Base-by-base conservation (phyloP, 2,329 filamentous ascomycete species). In the Thermothelomyces thermophilus region DNA sequence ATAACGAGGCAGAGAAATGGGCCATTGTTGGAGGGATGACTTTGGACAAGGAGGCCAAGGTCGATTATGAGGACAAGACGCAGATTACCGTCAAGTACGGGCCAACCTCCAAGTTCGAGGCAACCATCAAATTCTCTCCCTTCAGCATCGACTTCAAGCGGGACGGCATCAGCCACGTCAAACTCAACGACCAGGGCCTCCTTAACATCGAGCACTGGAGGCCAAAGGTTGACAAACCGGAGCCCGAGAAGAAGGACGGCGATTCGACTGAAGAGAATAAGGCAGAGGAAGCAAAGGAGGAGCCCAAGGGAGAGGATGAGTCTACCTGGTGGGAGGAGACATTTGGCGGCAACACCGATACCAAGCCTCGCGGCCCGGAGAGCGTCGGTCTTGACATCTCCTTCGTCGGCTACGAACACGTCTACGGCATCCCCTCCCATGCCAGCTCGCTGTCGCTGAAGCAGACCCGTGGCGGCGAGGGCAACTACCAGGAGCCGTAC, bases 281-380 rank as follows among this genome's bases (percentile, higher is more conserved):
- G 58, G 79, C 81, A 46, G 75, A 71, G 49, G 72, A 74, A 19
- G 16, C 26, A 55, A 66, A 68, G 33, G 58, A 62, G 43, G 64
- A 68, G 37, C 64, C 56, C 64, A 4, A 67, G 72, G 75, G 73
- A 13, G 80, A 86, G 56, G 87, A 93, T 57, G 87, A 96, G 64
- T 86, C 84, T 69, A 96, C 90, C 3, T 96, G 90, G 89, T 98
- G 93, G 93, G 93, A 98, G 6, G 93, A 98, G 72, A 81, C 79
- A 0, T 98, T 98, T 67, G 91, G 91, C 56, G 90, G 91, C 54
- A 95, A 93, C 66, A 97, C 90, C 0, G 93, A 98, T 67, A 81
- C 84, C 5, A 98, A 98, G 70, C 91, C 93, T n/a, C 83, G 83
- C 62, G 93, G 93, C 1, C 93, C 93, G 0, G 93, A 98, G 69